These are phyloP conservation scores for Stenogyne calaminthoides DNA, from an alignment of 305 asterid species.

Conservation along the genomic window DNA sequence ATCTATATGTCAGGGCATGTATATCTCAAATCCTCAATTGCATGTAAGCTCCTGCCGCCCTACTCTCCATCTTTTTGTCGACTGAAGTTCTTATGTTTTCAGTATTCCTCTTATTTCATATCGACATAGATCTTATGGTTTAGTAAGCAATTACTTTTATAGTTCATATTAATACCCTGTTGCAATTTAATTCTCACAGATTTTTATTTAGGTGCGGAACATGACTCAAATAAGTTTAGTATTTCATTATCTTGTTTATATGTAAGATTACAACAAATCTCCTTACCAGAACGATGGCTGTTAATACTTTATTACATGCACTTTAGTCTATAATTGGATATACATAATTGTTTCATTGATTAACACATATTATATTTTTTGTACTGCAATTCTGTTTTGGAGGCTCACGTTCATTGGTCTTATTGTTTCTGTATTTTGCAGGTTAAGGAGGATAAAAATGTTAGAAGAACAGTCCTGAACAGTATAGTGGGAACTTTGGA, in stretches of 20 bases:
- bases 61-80: neutral
- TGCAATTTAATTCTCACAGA: neutral
- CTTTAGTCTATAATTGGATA: slow-evolving; percentile 5
- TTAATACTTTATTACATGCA: neutral
- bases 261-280: slow-evolving; percentile 7
- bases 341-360: slow-evolving; percentile 10
- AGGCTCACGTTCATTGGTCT: slow-evolving; percentile 8
- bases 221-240: neutral
- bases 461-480: slow-evolving; percentile 79
- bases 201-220: neutral
- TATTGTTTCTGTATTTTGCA: slow-evolving; percentile 34
- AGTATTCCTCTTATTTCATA: neutral
- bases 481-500: slow-evolving; percentile 92
- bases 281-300: neutral
- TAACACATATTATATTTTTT: neutral
- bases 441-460: slow-evolving; percentile 83
- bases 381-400: slow-evolving; percentile 20
- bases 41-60: neutral
- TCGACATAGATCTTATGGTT: neutral
- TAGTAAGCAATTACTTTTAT: neutral
- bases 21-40: neutral
- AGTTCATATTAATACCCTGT: neutral
- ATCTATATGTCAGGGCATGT: too few relatives aligned
- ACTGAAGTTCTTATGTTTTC: neutral
- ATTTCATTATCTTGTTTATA: neutral